Base-by-base conservation (phyloP, 2,329 filamentous ascomycete genomes). In the Calonectria henricotiae region DNA sequence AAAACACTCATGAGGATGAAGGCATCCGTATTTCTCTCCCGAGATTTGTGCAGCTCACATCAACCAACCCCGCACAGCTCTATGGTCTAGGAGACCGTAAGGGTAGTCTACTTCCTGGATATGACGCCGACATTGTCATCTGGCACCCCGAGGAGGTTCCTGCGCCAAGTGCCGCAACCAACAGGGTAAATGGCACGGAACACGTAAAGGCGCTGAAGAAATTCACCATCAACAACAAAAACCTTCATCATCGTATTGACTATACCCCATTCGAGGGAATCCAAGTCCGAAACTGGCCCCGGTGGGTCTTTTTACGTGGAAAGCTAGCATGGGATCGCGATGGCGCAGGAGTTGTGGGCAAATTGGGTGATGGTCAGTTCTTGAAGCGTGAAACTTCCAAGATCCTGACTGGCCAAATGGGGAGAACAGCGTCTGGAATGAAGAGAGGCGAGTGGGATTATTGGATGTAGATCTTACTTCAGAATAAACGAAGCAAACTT, bases 191-290 rank as follows among this genome's bases (percentile, higher is more conserved):
- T 5, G 39, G 55, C 12, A 9, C 25, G 1, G 39, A 11, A 30
- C 13, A 32, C 39, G 30, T 23, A 25, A 61, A 61, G 27, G 3
- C 39, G 17, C 3, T 25, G 13, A 37, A 55, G 41, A 27, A 20
- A 37, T 77, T 85, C 20, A 78, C 82, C 13, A 84, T 88, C 71
- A 79, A 80, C 46, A 90, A 91, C 74, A 81, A 82, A 8, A 86
- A 87, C 80, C 77, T 91, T 71, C 89, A 92, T 78, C 89, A 91
- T 76, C 84, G 88, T 70, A 86, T 90, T 2, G 89, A 92, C 75
- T 90, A 91, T 75, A 90, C 89, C 9, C 89, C 89, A 0, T 91
- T 88, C 73, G 89, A 91, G 76, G 89, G 89, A 0, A 83, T 83
- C 60, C 80, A 76, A n/a, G 75, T 92, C 46, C 83, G 83, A 32